phyloP scores from a whole-genome alignment of 257 asterid species.

The Solanum etuberosum region DNA sequence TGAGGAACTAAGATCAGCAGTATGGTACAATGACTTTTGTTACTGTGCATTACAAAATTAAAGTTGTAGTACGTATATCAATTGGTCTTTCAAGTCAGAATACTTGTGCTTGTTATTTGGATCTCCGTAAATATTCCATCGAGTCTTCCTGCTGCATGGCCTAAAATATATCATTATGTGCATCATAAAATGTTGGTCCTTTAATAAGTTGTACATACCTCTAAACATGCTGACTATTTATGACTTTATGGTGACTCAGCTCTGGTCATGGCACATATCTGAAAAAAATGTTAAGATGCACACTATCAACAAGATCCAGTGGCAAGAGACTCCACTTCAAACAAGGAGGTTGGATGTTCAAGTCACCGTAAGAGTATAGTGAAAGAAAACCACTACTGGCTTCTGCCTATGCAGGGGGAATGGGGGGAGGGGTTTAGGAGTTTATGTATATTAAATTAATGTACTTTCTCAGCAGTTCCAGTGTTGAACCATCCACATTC shows the following conservation, averaged over 20 bases:
- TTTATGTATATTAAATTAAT: background rate
- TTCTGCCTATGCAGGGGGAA: background rate
- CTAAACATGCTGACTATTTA: background rate
- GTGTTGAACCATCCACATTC: background rate
- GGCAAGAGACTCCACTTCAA: background rate
- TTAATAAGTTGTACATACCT: background rate
- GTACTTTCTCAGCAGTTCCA: background rate
- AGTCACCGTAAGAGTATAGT: background rate
- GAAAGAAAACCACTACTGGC: background rate
- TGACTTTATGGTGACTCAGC: background rate
- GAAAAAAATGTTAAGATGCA: background rate
- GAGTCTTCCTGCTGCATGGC: background rate
- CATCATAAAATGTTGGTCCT: background rate
- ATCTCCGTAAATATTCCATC: background rate
- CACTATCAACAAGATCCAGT: background rate
- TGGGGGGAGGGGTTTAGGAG: background rate
- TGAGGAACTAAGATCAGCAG: slow-evolving; percentile 53
- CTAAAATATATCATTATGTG: background rate
- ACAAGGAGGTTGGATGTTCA: background rate
- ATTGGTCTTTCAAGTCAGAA: background rate
- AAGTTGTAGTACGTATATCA: background rate
- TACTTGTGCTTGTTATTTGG: background rate
- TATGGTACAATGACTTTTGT: slow-evolving; percentile 47
- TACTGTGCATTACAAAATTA: background rate
- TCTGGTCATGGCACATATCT: background rate